Percentiles rank a stretch among this genome's conserved stretches.
phyloP scores from a whole-genome alignment of 2,329 filamentous ascomycete genomes.

The Trichoderma sp. region DNA sequence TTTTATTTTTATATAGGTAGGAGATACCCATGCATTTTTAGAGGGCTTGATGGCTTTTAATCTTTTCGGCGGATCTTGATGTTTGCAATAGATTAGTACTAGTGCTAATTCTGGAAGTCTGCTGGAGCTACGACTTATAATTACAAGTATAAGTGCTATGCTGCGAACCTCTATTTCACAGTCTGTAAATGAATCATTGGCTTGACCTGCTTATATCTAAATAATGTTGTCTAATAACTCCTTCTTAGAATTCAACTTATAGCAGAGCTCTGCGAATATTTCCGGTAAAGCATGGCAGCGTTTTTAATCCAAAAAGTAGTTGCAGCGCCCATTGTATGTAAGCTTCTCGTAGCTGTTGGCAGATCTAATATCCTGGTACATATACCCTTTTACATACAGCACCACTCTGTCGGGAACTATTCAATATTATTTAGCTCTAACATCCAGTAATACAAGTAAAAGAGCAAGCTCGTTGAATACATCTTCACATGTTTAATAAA shows the following conservation, averaged over 20 bases:
- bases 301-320: neutral
- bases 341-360: neutral
- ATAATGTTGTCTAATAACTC: no score
- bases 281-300: neutral
- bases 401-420: no score
- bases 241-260: no score
- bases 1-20: no score
- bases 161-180: neutral
- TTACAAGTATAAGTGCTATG: no score
- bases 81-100: no score
- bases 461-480: neutral
- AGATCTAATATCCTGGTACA: neutral
- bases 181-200: neutral
- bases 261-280: no score
- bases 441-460: neutral
- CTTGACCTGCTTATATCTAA: no score
- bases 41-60: neutral
- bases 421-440: no score
- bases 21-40: neutral
- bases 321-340: neutral
- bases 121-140: no score
- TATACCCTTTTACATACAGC: neutral
- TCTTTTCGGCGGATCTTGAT: neutral
- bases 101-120: no score
- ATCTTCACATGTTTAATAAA: neutral